A percentile compares a stretch with the other conserved stretches of the same genome.
Conservation (phyloP, 2,329 filamentous ascomycete genomes). For the Tolypocladium album region DNA sequence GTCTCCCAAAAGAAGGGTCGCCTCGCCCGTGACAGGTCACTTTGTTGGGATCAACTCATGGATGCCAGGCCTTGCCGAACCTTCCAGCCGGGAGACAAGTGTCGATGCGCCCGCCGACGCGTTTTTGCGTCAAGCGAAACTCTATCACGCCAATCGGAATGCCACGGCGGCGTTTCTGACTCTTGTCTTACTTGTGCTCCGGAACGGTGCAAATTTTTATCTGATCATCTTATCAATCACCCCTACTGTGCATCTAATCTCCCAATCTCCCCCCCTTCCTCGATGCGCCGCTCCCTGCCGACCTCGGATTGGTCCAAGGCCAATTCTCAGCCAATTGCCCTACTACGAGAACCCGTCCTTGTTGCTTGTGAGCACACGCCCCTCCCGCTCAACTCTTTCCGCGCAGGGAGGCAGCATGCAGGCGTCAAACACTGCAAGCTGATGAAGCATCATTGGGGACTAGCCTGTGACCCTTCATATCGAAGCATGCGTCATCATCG, state of each 20-base stretch:
- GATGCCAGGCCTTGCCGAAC: neutral
- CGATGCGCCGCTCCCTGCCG: neutral
- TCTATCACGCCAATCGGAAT: conserved; percentile 1
- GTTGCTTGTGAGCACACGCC: neutral
- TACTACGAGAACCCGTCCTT: neutral
- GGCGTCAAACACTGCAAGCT: neutral
- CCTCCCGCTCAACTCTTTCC: neutral
- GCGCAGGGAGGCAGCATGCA: neutral
- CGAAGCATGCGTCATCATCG: neutral
- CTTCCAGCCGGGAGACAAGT: neutral
- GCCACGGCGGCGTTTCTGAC: neutral
- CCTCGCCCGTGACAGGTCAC: neutral
- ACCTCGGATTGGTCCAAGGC: neutral
- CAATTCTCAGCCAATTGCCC: neutral
- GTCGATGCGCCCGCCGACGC: neutral
- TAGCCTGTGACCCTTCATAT: neutral
- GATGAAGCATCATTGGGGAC: neutral
- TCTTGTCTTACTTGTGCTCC: neutral
- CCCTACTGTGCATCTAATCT: neutral
- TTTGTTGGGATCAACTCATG: neutral
- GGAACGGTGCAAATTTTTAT: neutral
- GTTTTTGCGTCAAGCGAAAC: neutral
- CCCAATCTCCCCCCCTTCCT: neutral
- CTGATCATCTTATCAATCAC: conserved; percentile 7
- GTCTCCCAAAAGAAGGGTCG: neutral